Evolutionary conservation across 2,329 filamentous ascomycete genomes (phyloP).

Genomic region (Colletotrichum tamarilloi): DNA sequence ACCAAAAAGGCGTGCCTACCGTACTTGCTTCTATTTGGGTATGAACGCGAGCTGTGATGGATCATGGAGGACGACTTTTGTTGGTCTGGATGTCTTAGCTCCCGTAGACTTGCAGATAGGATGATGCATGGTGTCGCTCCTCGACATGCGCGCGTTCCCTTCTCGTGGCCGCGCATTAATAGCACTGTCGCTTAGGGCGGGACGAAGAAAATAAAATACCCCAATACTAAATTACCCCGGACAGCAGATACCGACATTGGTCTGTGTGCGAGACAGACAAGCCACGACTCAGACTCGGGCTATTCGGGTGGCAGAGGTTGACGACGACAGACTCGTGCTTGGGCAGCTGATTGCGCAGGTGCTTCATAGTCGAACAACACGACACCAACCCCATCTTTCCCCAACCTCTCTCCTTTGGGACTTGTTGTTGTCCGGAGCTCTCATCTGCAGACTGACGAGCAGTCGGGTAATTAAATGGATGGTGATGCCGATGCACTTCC

Average conservation of each 20-base stretch:
- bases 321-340: slow-evolving; percentile 23
- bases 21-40: slow-evolving; percentile 8
- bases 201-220: not conserved
- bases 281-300: slow-evolving; percentile 20
- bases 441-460: not conserved
- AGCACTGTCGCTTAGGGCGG: slow-evolving; percentile 23
- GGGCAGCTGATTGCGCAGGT: not conserved
- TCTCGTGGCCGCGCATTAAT: not conserved
- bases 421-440: not conserved
- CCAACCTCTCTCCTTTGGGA: not conserved
- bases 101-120: slow-evolving; percentile 14
- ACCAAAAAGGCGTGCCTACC: not conserved
- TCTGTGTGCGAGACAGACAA: not conserved
- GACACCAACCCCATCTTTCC: not conserved
- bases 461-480: not conserved
- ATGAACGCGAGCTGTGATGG: not conserved
- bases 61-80: not conserved
- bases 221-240: not conserved
- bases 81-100: slow-evolving; percentile 12
- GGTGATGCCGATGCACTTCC: not conserved
- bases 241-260: not conserved
- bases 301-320: slow-evolving; percentile 11
- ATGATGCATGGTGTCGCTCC: slow-evolving; percentile 19
- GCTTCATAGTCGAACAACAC: not conserved
- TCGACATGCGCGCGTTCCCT: not conserved